phyloP scores from a whole-genome alignment of 257 asterid species.

The Nicotiana benthamiana region DNA sequence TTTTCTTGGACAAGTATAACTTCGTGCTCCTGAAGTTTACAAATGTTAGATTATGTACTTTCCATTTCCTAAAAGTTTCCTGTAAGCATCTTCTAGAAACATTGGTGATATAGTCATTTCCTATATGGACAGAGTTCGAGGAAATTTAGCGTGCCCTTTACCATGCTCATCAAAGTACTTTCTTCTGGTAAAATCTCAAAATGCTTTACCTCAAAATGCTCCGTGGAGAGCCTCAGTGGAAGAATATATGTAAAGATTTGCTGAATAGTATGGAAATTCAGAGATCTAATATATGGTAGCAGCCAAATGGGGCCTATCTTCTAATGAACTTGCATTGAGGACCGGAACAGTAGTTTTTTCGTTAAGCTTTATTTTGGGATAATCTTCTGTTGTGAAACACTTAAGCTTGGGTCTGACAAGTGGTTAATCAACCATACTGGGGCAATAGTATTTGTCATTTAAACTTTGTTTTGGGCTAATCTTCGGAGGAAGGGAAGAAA shows the following conservation, averaged over 20 bases:
- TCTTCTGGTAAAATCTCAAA: background rate
- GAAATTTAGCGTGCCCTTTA: background rate
- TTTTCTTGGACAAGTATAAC: background rate
- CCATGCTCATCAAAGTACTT: background rate
- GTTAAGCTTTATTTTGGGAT: background rate
- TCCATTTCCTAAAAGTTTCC: background rate
- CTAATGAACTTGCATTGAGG: background rate
- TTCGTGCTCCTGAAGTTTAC: background rate
- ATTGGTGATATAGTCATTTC: background rate
- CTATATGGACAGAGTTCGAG: background rate
- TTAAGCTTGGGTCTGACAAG: background rate
- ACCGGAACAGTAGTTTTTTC: background rate
- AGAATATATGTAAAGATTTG: background rate
- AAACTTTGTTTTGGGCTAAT: background rate
- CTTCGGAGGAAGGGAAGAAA: slow-evolving; percentile 9
- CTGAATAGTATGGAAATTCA: background rate
- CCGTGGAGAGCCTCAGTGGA: background rate
- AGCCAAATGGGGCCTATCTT: background rate
- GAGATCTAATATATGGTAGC: background rate
- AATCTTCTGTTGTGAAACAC: background rate
- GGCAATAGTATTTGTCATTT: background rate
- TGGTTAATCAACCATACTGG: background rate
- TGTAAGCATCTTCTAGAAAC: background rate
- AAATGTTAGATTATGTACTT: background rate
- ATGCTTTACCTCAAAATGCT: background rate